Evolutionary conservation across 306 rosid genomes (phyloP).

Genomic region (Lathyrus sativus): DNA sequence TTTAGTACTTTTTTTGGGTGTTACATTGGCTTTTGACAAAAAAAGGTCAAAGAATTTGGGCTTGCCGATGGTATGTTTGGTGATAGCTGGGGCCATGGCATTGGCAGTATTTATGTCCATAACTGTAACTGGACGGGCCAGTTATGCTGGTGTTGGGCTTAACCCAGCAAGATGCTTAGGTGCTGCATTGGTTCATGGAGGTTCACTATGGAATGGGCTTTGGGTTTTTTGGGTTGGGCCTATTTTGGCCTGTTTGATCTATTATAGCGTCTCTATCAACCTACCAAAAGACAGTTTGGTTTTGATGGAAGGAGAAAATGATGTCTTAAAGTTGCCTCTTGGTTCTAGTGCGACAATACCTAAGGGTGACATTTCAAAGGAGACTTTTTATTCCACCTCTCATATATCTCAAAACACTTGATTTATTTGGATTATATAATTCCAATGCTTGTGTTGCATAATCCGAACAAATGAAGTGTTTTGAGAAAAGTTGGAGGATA

Average conservation of each 20-base stretch:
- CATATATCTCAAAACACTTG: too few species aligned
- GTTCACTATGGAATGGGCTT: conserved; percentile 67
- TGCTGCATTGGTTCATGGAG: conserved; percentile 60
- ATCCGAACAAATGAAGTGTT: too few species aligned
- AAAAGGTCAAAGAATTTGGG: conserved; percentile 58
- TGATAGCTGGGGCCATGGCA: conserved; percentile 61
- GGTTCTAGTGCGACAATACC: conserved; percentile 13
- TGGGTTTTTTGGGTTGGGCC: conserved; percentile 90
- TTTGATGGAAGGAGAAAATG: conserved; percentile 44
- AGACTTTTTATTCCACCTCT: too few species aligned
- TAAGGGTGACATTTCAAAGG: neutral
- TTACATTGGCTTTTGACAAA: conserved; percentile 68
- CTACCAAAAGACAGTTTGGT: conserved; percentile 47
- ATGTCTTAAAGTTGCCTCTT: conserved; percentile 36
- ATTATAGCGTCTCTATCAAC: conserved; percentile 51
- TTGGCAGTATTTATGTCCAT: conserved; percentile 66
- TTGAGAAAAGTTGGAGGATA: too few species aligned
- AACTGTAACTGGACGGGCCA: conserved; percentile 52
- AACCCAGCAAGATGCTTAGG: conserved; percentile 81
- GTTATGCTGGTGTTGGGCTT: conserved; percentile 71
- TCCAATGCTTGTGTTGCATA: too few species aligned
- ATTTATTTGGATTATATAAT: too few species aligned
- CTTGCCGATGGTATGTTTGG: conserved; percentile 53
- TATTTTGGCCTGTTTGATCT: conserved; percentile 56
- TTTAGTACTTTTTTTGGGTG: conserved; percentile 66